Percentiles rank a stretch among this genome's conserved stretches.
phyloP scores from a whole-genome alignment of 192 early-diverging fungal species.

The Coemansia sp. region DNA sequence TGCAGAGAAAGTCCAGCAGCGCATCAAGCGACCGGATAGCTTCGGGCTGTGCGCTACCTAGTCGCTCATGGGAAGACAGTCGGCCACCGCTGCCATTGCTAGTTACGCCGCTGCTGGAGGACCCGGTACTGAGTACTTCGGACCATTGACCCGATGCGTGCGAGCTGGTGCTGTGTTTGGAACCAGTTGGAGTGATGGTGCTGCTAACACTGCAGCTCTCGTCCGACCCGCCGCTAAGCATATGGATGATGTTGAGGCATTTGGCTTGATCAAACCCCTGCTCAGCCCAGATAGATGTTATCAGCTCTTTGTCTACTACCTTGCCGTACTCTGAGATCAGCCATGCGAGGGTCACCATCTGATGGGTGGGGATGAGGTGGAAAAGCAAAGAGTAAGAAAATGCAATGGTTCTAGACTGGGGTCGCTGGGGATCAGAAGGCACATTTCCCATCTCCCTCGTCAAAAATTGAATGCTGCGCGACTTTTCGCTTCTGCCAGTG shows the following conservation, averaged over 20 bases:
- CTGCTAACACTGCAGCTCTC: neutral
- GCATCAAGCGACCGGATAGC: conserved; percentile 31
- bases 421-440: neutral
- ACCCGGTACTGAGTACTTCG: conserved; percentile 16
- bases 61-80: neutral
- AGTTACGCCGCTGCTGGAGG: neutral
- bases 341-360: conserved; percentile 26
- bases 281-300: conserved; percentile 45
- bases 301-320: conserved; percentile 37
- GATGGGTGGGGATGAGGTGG: neutral
- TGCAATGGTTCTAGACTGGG: neutral
- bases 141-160: neutral
- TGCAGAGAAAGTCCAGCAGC: conserved; percentile 29
- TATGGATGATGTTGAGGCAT: conserved; percentile 43
- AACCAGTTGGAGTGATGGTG: neutral
- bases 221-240: conserved; percentile 30
- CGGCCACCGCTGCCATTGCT: neutral
- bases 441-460: neutral
- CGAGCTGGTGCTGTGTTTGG: conserved; percentile 4
- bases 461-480: conserved; percentile 1
- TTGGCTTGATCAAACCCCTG: conserved; percentile 19
- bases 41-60: neutral
- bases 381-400: neutral
- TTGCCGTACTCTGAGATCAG: conserved; percentile 37
- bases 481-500: neutral